These are phyloP conservation scores for Clavariopsis aquatica DNA, from an alignment of 495 filamentous ascomycete species.

Conservation along the genomic window DNA sequence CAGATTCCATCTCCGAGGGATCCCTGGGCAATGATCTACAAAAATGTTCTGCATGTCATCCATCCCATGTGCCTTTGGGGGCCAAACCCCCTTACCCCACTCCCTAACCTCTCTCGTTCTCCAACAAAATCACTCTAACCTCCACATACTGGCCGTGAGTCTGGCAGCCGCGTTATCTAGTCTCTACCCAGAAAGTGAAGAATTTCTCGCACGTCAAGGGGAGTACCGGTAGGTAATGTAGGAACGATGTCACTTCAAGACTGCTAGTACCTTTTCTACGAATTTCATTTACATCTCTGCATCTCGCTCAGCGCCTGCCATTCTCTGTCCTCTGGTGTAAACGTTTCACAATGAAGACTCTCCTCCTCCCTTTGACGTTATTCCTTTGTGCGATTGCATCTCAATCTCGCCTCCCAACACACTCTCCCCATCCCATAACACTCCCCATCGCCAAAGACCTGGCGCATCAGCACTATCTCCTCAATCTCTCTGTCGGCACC, in stretches of 20 bases:
- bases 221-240: too few species aligned
- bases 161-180: too few species aligned
- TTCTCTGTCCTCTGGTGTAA: too few species aligned
- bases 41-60: neutral
- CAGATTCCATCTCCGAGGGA: too few species aligned
- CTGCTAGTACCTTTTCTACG: too few species aligned
- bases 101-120: neutral
- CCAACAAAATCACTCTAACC: too few species aligned
- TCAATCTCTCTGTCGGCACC: constrained; percentile 7
- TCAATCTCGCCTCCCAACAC: neutral
- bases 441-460: neutral
- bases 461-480: constrained; percentile 3
- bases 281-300: too few species aligned
- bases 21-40: neutral
- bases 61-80: neutral
- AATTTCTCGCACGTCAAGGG: too few species aligned
- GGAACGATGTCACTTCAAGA: too few species aligned
- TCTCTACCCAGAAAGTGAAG: neutral
- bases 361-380: neutral
- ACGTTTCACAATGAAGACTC: neutral
- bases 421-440: neutral
- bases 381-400: neutral
- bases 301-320: too few species aligned
- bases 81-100: neutral
- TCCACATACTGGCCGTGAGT: too few species aligned